A percentile compares a stretch with the other conserved stretches of the same genome.
Evolutionary conservation across 106 monocot species (phyloP).

Genomic region (Agapanthus africanus): DNA sequence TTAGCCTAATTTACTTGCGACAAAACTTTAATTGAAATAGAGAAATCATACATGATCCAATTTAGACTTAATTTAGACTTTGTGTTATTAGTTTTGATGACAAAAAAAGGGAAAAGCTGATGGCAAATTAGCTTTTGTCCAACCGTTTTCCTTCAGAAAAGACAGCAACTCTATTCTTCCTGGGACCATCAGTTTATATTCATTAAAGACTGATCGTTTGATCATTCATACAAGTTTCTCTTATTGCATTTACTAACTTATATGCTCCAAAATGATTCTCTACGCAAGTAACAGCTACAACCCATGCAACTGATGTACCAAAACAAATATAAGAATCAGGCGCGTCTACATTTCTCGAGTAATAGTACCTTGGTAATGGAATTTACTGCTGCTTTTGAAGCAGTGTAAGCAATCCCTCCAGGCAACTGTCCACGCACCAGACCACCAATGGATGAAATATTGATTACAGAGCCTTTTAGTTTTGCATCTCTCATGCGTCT

Average conservation of each 20-base stretch:
- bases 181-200: too few relatives aligned
- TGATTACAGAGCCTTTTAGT: constrained; percentile 55
- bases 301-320: not conserved
- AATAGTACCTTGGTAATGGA: constrained; percentile 46
- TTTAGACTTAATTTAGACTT: too few relatives aligned
- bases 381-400: constrained; percentile 53
- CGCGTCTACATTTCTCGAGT: not conserved
- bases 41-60: too few relatives aligned
- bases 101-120: too few relatives aligned
- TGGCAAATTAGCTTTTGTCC: too few relatives aligned
- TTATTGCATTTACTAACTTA: not conserved
- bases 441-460: constrained; percentile 62
- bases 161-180: too few relatives aligned
- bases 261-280: not conserved
- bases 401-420: constrained; percentile 48
- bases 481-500: constrained; percentile 52
- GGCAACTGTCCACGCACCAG: constrained; percentile 49
- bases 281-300: not conserved
- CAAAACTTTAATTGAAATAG: too few relatives aligned
- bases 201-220: too few relatives aligned
- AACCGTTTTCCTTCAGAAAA: too few relatives aligned
- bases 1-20: too few relatives aligned
- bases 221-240: not conserved
- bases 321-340: not conserved
- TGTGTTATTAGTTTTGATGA: too few relatives aligned